Evolutionary conservation across 441 rosid genomes (phyloP), one percentile per base, ranked within the genome.

Genomic region (Kokia cookei): DNA sequence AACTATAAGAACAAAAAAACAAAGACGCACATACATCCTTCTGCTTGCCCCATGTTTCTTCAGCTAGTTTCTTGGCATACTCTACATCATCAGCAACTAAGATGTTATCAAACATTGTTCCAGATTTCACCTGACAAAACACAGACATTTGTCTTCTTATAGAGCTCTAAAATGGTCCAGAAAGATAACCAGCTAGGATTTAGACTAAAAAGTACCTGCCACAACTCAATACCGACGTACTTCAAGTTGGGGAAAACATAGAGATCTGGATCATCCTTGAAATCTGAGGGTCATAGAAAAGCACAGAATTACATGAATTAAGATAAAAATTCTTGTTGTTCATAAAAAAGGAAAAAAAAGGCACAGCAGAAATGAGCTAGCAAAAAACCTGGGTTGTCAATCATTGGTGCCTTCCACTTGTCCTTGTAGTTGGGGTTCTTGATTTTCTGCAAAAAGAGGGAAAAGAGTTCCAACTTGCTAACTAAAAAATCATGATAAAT

Each of bases 381-480:
- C 15, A 79, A 68, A 27, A 69, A 65, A 93, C 99, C 98, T 83
- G 97, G 97, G 86, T 96, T 96, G 81, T 93, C 97, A 76, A 95
- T 89, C 91, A 85, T 75, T 42, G 99, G 97, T 64, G 97, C 90
- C 89, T 88, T 90, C 99, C 99, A 95, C 78, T 91, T 93, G 61
- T 97, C 98, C 86, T 93, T 79, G 93, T 88, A 95, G 86, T 82
- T 89, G 24, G 97, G 97, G 86, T 96, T 96, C 86, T 95, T 95
- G 60, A 93, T 90, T 93, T 90, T 85, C 99, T 95, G 86, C 76
- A 84, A 9, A 59, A 51, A 17, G 35, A 55, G 27, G 40, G 63
- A 22, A 70, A 13, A 69, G 22, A 0, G 37, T 32, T 54, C 65
- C 54, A 11, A 54, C 61, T 8, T 4, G 37, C 1, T 24, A 53